phyloP scores from a whole-genome alignment of 2,329 filamentous ascomycete genomes.

The Fusarium sororula region DNA sequence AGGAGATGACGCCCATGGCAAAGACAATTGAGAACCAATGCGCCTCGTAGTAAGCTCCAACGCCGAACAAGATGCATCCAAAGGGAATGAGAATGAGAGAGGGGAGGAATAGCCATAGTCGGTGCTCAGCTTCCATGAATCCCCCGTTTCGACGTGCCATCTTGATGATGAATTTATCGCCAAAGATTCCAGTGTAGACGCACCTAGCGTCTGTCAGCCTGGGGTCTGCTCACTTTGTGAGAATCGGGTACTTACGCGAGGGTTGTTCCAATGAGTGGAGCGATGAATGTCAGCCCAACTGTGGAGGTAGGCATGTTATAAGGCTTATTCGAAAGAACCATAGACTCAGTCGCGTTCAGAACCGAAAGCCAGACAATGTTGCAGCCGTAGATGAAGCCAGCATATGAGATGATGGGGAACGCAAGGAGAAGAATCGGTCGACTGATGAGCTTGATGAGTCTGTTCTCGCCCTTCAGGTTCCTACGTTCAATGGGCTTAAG shows the following conservation, averaged over 20 bases:
- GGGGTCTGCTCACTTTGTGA: too few species aligned
- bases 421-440: neutral
- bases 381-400: neutral
- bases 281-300: neutral
- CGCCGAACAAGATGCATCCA: neutral
- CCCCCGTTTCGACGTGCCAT: neutral
- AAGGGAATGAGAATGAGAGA: neutral
- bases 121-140: neutral
- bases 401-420: neutral
- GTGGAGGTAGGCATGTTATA: neutral
- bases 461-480: neutral
- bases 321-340: neutral
- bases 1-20: neutral
- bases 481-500: neutral
- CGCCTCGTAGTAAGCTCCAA: neutral
- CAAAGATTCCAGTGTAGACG: neutral
- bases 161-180: neutral
- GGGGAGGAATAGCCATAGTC: neutral
- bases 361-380: neutral
- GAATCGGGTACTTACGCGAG: neutral
- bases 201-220: neutral
- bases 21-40: neutral
- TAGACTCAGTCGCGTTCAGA: neutral
- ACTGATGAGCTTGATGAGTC: neutral
- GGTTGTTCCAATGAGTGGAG: neutral